A percentile compares a stretch with the other conserved stretches of the same genome.
Evolutionary conservation across 306 rosid species (phyloP).

Genomic region (apple (Malus domestica)): DNA sequence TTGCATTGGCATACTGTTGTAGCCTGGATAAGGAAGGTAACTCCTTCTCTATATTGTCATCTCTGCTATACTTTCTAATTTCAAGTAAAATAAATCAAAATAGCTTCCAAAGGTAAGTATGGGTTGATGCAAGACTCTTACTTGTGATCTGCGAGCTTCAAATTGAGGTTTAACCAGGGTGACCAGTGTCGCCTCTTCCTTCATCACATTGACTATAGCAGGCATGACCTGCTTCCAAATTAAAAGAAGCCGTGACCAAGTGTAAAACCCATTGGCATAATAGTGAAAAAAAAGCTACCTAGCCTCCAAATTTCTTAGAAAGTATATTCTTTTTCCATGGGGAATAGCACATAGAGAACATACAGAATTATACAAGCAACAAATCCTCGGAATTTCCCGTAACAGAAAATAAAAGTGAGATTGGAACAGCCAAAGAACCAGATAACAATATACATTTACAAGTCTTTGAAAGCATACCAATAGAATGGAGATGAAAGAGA

Average conservation of each 20-base stretch:
- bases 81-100: background rate
- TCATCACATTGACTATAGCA: slow-evolving; percentile 74
- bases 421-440: background rate
- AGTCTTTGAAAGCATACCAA: slow-evolving; percentile 47
- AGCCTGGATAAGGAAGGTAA: background rate
- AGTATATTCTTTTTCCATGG: background rate
- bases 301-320: background rate
- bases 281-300: background rate
- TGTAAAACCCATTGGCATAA: background rate
- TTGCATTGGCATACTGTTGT: background rate
- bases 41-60: background rate
- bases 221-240: slow-evolving; percentile 76
- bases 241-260: background rate
- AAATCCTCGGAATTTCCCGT: background rate
- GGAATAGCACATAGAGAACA: background rate
- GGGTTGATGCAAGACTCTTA: slow-evolving; percentile 24
- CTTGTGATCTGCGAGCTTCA: slow-evolving; percentile 90
- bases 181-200: slow-evolving; percentile 69
- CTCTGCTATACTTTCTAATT: background rate
- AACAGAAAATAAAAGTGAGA: background rate
- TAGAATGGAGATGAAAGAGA: slow-evolving; percentile 91
- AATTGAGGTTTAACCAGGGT: slow-evolving; percentile 91
- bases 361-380: background rate
- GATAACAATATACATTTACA: background rate
- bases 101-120: background rate